Evolutionary conservation across 345 rosid genomes (phyloP).

Genomic region (Eucalyptus cladocalyx): DNA sequence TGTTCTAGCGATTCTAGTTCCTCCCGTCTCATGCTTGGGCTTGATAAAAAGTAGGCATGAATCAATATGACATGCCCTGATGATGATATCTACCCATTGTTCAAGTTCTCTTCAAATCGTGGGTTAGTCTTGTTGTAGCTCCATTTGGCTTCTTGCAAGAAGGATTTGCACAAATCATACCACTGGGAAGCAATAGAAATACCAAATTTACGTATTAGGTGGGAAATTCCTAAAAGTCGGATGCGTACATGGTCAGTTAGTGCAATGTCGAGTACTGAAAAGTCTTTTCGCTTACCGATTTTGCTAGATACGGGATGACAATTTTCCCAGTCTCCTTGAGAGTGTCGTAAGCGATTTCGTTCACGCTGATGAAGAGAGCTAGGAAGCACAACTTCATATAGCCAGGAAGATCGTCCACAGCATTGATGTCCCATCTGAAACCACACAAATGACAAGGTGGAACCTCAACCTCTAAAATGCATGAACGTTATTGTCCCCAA

Average conservation of each 20-base stretch:
- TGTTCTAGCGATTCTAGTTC: neutral
- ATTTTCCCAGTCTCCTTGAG: conserved; percentile 9
- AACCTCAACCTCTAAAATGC: neutral
- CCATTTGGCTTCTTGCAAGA: conserved; percentile 32
- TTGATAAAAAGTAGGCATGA: conserved; percentile 8
- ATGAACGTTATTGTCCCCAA: neutral
- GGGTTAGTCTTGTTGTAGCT: neutral
- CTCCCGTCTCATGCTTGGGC: neutral
- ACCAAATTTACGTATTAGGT: neutral
- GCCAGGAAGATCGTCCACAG: conserved; percentile 9
- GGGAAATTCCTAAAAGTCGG: neutral
- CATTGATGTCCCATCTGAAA: conserved; percentile 28
- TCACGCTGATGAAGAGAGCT: conserved; percentile 16
- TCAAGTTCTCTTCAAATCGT: conserved; percentile 16
- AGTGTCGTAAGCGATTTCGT: conserved; percentile 21
- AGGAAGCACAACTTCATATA: conserved; percentile 25
- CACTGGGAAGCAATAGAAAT: neutral
- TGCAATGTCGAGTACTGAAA: neutral
- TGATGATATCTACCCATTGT: conserved; percentile 19
- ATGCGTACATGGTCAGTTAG: neutral
- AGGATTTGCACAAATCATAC: conserved; percentile 26
- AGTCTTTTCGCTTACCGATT: conserved; percentile 1
- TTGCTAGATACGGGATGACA: conserved; percentile 4
- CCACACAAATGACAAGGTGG: no score
- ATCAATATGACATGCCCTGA: conserved; percentile 3